Evolutionary conservation across 108 stramenopile genomes (phyloP).

Genomic region (Skeletonema marinoi): DNA sequence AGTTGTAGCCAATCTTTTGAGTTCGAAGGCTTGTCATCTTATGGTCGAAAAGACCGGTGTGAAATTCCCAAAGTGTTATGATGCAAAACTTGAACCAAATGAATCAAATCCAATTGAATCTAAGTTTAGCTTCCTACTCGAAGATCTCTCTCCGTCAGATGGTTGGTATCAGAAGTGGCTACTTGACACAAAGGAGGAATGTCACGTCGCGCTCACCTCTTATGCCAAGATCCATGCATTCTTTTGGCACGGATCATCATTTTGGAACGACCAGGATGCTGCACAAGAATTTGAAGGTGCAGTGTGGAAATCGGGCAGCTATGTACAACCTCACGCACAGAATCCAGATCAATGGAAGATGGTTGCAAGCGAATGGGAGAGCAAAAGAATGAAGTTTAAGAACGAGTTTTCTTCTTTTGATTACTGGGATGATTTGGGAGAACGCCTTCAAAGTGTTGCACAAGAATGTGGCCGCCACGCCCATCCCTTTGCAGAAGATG

Average conservation of each 20-base stretch:
- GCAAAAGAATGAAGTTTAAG: constrained; percentile 36
- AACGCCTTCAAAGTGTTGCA: constrained; percentile 49
- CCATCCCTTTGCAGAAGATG: constrained; percentile 53
- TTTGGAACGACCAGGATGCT: constrained; percentile 51
- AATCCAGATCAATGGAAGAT: constrained; percentile 38
- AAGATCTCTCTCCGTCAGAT: constrained; percentile 50
- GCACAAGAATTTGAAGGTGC: constrained; percentile 45
- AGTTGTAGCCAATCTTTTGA: constrained; percentile 59
- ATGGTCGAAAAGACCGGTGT: constrained; percentile 49
- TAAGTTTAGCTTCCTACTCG: constrained; percentile 51
- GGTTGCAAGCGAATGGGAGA: constrained; percentile 44
- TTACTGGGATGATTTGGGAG: constrained; percentile 42
- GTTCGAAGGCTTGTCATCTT: constrained; percentile 39
- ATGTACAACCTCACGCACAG: constrained; percentile 67
- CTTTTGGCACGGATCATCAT: constrained; percentile 67
- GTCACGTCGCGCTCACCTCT: constrained; percentile 35
- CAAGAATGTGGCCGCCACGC: constrained; percentile 35
- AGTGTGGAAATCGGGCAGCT: constrained; percentile 64
- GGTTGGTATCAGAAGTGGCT: constrained; percentile 70
- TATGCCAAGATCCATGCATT: constrained; percentile 70
- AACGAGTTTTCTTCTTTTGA: constrained; percentile 18
- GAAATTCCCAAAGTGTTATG: constrained; percentile 43
- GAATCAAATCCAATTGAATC: constrained; percentile 42
- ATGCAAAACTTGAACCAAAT: constrained; percentile 48
- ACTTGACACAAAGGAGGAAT: constrained; percentile 24